phyloP scores from a whole-genome alignment of 73 alveolate species.

The Tetrahymena elliotti region DNA sequence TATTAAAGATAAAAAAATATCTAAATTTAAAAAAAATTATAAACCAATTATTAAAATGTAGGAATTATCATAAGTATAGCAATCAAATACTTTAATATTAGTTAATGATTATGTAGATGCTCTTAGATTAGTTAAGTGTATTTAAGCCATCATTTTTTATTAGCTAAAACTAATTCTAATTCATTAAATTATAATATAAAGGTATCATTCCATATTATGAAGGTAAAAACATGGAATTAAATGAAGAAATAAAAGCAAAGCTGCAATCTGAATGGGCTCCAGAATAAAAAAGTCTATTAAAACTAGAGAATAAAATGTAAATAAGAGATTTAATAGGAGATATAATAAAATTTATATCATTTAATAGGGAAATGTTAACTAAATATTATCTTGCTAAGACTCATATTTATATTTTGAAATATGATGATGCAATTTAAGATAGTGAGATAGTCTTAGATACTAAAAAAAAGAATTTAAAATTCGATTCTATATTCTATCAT shows the following conservation, averaged over 20 bases:
- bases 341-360: not conserved
- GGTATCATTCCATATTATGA: not conserved
- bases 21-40: not conserved
- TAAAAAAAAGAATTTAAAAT: not conserved
- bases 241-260: not conserved
- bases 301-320: not conserved
- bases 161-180: no score
- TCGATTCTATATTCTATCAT: not conserved
- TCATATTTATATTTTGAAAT: not conserved
- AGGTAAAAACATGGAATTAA: not conserved
- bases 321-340: not conserved
- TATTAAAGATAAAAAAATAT: not conserved
- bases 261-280: not conserved
- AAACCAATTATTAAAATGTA: not conserved
- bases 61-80: not conserved
- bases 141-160: not conserved
- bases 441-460: not conserved
- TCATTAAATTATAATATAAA: not conserved
- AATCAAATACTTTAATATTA: not conserved
- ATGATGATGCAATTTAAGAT: not conserved
- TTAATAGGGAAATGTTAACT: not conserved
- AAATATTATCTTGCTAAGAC: not conserved
- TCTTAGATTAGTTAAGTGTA: not conserved
- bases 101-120: not conserved
- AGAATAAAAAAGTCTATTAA: not conserved